Percentiles rank a stretch among this genome's conserved stretches.
These are phyloP conservation scores for Verbascum thapsus DNA, from an alignment of 257 asterid genomes.

Conservation along the genomic window DNA sequence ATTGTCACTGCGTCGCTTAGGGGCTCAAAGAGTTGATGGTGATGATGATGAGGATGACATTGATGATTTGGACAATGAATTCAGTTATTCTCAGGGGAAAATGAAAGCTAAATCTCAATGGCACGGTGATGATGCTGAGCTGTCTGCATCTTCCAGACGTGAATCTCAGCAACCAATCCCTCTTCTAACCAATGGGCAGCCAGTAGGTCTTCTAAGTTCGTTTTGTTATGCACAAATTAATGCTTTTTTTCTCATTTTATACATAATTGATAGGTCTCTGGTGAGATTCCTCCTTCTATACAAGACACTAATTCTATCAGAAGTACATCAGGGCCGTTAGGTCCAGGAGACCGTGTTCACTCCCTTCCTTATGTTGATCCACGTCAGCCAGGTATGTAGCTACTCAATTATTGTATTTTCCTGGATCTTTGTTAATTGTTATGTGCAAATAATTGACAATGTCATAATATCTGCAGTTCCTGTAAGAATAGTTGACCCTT, in stretches of 20 bases:
- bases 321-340: conserved; percentile 96
- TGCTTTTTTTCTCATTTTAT: conserved; percentile 9
- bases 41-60: conserved; percentile 87
- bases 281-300: conserved; percentile 75
- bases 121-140: conserved; percentile 77
- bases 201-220: conserved; percentile 45
- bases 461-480: conserved; percentile 58
- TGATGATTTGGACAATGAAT: conserved; percentile 87
- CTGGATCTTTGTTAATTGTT: conserved; percentile 3
- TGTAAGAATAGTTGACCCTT: conserved; percentile 84
- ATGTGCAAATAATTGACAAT: conserved; percentile 16
- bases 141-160: conserved; percentile 82
- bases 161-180: conserved; percentile 87
- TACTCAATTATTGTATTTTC: not conserved
- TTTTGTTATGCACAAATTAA: conserved; percentile 7
- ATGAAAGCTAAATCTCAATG: conserved; percentile 73
- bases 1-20: conserved; percentile 38
- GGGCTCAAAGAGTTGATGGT: conserved; percentile 91
- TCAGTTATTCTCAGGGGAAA: conserved; percentile 61
- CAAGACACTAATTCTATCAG: conserved; percentile 83
- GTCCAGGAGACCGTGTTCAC: conserved; percentile 79
- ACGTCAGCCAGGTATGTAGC: conserved; percentile 85
- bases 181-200: conserved; percentile 83
- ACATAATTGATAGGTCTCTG: conserved; percentile 56
- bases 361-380: conserved; percentile 87